phyloP scores from a whole-genome alignment of 441 rosid species.

The Adansonia gregorii region DNA sequence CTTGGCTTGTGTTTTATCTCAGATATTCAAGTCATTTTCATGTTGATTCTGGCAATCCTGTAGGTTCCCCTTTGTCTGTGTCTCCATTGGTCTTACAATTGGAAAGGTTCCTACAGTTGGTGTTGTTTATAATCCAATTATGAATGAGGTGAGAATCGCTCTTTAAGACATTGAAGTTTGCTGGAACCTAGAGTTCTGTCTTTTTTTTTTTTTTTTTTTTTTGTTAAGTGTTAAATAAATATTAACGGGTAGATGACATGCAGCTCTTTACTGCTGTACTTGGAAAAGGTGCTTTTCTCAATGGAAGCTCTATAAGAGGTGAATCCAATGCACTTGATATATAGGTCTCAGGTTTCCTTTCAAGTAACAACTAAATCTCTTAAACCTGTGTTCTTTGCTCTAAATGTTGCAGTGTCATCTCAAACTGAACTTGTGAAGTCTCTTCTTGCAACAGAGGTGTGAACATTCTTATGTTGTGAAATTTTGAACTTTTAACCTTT shows the following conservation, averaged over 20 bases:
- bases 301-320: slow-evolving; percentile 85
- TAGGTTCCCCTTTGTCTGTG: slow-evolving; percentile 88
- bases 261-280: slow-evolving; percentile 79
- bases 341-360: background rate
- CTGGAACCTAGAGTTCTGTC: background rate
- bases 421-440: slow-evolving; percentile 77
- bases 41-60: slow-evolving; percentile 16
- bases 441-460: slow-evolving; percentile 89
- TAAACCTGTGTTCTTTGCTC: slow-evolving; percentile 28
- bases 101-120: slow-evolving; percentile 80
- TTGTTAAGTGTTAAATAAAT: background rate
- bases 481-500: background rate
- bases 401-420: slow-evolving; percentile 63
- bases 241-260: slow-evolving; percentile 27
- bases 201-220: background rate
- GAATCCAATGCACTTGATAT: background rate
- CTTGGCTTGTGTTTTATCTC: slow-evolving; percentile 13
- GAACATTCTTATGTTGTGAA: slow-evolving; percentile 9
- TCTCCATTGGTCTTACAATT: slow-evolving; percentile 91
- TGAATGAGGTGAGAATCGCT: slow-evolving; percentile 71
- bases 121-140: slow-evolving; percentile 88
- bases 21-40: slow-evolving; percentile 12
- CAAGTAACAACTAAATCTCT: slow-evolving; percentile 5
- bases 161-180: background rate
- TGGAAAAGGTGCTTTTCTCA: slow-evolving; percentile 84